These are phyloP conservation scores for Gossypium trilobum DNA, from an alignment of 441 rosid species.

Conservation along the genomic window DNA sequence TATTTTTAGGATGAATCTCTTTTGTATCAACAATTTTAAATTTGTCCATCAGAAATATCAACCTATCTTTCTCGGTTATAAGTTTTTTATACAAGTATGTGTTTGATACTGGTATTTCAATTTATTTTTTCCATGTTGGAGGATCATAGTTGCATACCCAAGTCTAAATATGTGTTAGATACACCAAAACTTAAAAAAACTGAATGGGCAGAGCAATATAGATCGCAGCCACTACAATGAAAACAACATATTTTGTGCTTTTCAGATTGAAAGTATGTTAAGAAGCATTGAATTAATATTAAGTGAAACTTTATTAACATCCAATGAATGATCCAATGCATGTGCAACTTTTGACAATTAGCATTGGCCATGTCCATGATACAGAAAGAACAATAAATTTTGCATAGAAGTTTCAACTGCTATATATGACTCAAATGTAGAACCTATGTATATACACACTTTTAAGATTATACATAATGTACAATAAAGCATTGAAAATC, in stretches of 20 bases:
- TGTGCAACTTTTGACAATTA: neutral
- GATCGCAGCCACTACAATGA: neutral
- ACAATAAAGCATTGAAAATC: conserved; percentile 11
- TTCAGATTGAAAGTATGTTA: neutral
- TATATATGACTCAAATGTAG: neutral
- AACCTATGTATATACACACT: conserved; percentile 12
- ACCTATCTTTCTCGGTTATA: neutral
- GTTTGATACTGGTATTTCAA: neutral
- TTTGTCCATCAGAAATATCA: neutral
- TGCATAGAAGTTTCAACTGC: conserved; percentile 14
- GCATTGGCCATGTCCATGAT: conserved; percentile 7
- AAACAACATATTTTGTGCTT: neutral
- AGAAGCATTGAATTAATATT: neutral
- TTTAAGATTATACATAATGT: conserved; percentile 7
- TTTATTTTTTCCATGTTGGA: neutral
- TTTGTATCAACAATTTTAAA: neutral
- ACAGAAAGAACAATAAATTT: conserved; percentile 3
- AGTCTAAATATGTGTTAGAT: neutral
- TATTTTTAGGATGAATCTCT: neutral
- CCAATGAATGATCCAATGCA: neutral
- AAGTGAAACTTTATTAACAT: neutral
- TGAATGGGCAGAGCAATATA: neutral
- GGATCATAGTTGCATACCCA: neutral
- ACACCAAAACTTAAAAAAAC: neutral
- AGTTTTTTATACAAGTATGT: neutral